Evolutionary conservation across 2,329 filamentous ascomycete genomes (phyloP), one percentile per base, ranked within the genome.

Genomic region (Ploettnerulaceae sp.): DNA sequence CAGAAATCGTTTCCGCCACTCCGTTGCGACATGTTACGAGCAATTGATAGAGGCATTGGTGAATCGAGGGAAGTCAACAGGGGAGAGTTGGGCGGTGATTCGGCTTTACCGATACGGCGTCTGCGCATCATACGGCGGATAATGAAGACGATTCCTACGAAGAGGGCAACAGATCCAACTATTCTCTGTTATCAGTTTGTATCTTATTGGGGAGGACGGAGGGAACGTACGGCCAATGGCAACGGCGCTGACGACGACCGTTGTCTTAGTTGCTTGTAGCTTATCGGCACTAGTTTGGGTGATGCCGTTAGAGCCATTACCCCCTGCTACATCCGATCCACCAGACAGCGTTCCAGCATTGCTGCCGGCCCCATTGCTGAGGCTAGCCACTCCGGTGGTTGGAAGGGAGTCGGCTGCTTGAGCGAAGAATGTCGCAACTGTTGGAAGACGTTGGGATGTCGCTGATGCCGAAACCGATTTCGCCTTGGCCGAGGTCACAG

Each of bases 51-150:
- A 24, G 53, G 51, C 21, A 52, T 33, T 1, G 48, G 35, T 2
- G 43, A 45, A 34, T 46, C 44, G 11, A 51, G 24, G 8, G 39
- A 20, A 4, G 36, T 41, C 4, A 53, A 43, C 22, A 53, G 48
- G 7, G 51, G 53, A 3, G 53, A 53, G 21, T 21, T 26, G 9
- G 53, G 53, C 15, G 51, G 51, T 0, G 53, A 46, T 18, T 54
- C 37, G 20, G 47, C 52, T 15, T 48, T 45, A 18, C 49, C 46
- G 9, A 47, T 22, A 32, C 54, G 54, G 11, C 52, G 46, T 4
- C 22, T 41, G 7, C 52, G 49, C 42, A 54, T 45, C 44, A 52
- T 36, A 15, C 45, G 43, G n/a, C 48, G 45, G 28, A 51, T 50
- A 24, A 48, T 14, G 29, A 51, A 49, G 39, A 54, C 49, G n/a